These are phyloP conservation scores for Alloteropsis angusta DNA, from an alignment of 202 grass and related monocot genomes.

Conservation along the genomic window DNA sequence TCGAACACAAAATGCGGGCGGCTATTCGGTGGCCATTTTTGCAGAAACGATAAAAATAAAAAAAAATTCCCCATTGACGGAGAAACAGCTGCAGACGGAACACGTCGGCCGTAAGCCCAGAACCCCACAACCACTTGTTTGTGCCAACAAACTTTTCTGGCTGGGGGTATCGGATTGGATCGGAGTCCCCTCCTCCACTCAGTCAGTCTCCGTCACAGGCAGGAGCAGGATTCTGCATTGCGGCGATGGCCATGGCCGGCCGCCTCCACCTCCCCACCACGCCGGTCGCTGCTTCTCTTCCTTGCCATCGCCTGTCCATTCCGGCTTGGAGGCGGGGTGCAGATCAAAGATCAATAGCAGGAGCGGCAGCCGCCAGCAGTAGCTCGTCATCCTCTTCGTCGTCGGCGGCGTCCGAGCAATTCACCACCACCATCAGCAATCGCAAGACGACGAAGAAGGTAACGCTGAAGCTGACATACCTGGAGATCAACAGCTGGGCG, in stretches of 20 bases:
- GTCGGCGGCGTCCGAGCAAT: neutral
- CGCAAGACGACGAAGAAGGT: neutral
- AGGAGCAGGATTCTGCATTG: neutral
- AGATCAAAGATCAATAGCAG: neutral
- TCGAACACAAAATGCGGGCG: no score
- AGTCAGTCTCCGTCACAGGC: neutral
- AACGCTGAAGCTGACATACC: slow-evolving; percentile 33
- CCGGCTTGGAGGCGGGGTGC: neutral
- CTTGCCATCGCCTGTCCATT: neutral
- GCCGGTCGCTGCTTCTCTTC: neutral
- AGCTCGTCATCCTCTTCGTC: neutral
- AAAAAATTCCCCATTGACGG: no score
- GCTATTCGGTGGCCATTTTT: no score
- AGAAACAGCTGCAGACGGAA: no score
- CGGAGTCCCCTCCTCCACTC: no score
- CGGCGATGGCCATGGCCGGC: neutral
- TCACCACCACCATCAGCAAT: neutral
- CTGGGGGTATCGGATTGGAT: no score
- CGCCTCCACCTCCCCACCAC: neutral
- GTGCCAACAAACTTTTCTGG: no score
- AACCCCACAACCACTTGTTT: no score
- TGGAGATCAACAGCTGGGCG: slow-evolving; percentile 82
- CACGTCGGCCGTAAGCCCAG: no score
- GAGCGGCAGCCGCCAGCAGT: neutral
- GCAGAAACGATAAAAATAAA: no score